phyloP scores from a whole-genome alignment of 2,329 filamentous ascomycete species.

The Calonectria hawksworthii region DNA sequence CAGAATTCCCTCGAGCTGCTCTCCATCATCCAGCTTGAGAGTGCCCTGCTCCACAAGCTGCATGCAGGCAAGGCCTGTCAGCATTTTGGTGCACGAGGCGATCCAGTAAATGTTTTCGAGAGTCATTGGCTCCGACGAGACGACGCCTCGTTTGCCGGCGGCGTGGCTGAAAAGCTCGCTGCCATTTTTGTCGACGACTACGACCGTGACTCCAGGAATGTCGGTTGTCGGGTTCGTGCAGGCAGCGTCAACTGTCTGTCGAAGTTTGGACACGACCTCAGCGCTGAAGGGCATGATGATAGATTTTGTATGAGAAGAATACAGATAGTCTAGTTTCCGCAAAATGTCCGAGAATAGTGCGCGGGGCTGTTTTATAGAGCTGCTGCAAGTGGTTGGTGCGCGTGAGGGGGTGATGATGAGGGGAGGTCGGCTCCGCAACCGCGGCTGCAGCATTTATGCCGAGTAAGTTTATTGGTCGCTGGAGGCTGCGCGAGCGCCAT shows the following conservation, averaged over 20 bases:
- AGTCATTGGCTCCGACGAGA: constrained; percentile 65
- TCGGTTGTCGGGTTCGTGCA: constrained; percentile 52
- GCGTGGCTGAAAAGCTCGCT: constrained; percentile 63
- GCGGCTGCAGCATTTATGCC: background rate
- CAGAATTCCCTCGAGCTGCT: constrained; percentile 60
- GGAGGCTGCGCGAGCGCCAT: background rate
- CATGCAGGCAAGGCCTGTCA: constrained; percentile 66
- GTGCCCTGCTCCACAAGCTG: constrained; percentile 68
- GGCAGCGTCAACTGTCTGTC: constrained; percentile 53
- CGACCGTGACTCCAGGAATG: constrained; percentile 61
- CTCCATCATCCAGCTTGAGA: constrained; percentile 62
- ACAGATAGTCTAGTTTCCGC: no score
- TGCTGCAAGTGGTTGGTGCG: background rate
- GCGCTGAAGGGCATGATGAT: constrained; percentile 36
- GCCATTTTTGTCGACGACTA: constrained; percentile 63
- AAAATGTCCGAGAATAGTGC: background rate
- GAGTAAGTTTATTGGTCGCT: background rate
- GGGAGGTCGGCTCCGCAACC: background rate
- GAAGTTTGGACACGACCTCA: constrained; percentile 31
- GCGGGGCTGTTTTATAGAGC: background rate
- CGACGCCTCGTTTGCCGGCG: constrained; percentile 61
- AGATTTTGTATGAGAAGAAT: background rate
- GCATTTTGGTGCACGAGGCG: constrained; percentile 70
- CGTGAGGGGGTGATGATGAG: background rate
- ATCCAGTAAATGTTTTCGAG: constrained; percentile 73